phyloP scores from a whole-genome alignment of 1,284 basidiomycete genomes.

The Stygiomarasmius scandens region DNA sequence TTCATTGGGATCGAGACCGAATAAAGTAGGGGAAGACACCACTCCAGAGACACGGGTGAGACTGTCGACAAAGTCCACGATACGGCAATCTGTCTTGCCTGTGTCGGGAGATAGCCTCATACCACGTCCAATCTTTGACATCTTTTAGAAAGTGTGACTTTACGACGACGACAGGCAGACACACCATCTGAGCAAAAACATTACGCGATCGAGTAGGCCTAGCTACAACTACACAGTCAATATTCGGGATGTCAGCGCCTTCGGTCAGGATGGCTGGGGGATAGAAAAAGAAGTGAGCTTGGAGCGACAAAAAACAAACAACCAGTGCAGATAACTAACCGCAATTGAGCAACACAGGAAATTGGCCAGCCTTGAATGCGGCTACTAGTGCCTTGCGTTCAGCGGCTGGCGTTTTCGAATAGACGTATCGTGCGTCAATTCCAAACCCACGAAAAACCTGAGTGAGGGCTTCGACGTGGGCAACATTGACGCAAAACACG shows the following conservation, averaged over 20 bases:
- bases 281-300: constrained; percentile 2
- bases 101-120: constrained; percentile 84
- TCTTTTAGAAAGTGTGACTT: background rate
- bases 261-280: constrained; percentile 85
- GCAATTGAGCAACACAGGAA: constrained; percentile 92
- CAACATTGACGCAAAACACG: constrained; percentile 88
- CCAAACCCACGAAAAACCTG: constrained; percentile 75
- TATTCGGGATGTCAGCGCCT: constrained; percentile 88
- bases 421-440: constrained; percentile 85
- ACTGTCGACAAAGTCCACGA: constrained; percentile 93
- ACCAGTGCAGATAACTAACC: constrained; percentile 59
- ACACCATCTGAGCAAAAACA: constrained; percentile 91
- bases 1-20: constrained; percentile 81
- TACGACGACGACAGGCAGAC: constrained; percentile 17
- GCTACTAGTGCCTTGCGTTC: constrained; percentile 71
- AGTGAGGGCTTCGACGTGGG: constrained; percentile 82
- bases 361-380: constrained; percentile 73
- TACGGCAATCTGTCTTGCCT: constrained; percentile 83
- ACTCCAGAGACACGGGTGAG: constrained; percentile 71
- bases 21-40: constrained; percentile 82
- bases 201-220: constrained; percentile 89
- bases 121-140: constrained; percentile 83
- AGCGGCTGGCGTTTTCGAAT: constrained; percentile 66
- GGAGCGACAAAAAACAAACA: background rate
- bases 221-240: constrained; percentile 89